Percentiles rank a stretch among this genome's conserved stretches.
Conservation (phyloP, 192 early-diverging fungal genomes). For the Jimgerdemannia flammicorona region DNA sequence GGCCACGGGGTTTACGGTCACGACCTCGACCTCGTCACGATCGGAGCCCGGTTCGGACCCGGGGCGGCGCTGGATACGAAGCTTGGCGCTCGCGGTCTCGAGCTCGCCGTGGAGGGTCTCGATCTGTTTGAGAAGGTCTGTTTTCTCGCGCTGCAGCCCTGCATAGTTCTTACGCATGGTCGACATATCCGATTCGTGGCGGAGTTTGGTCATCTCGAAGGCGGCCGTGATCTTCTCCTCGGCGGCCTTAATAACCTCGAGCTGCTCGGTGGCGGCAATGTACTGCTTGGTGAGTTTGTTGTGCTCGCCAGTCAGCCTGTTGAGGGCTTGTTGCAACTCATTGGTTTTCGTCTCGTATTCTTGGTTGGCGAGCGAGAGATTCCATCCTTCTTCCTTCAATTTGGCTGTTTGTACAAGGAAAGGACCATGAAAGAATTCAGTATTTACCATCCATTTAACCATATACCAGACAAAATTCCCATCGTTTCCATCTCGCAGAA, state of each 20-base stretch:
- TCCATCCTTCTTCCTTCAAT: slow-evolving; percentile 54
- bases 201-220: slow-evolving; percentile 45
- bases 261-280: slow-evolving; percentile 45
- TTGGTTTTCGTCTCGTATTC: slow-evolving; percentile 36
- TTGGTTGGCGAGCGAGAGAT: slow-evolving; percentile 48
- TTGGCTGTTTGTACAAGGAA: slow-evolving; percentile 30
- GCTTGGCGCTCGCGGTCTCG: slow-evolving; percentile 23
- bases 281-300: slow-evolving; percentile 52
- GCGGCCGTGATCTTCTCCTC: slow-evolving; percentile 44
- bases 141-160: slow-evolving; percentile 59
- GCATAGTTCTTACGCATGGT: slow-evolving; percentile 49
- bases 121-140: slow-evolving; percentile 44
- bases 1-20: neutral
- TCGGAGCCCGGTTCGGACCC: neutral
- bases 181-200: slow-evolving; percentile 62
- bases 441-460: too few relatives aligned
- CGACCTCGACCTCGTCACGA: neutral
- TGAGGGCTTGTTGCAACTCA: slow-evolving; percentile 40
- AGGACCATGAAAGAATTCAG: neutral
- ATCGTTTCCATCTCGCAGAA: neutral
- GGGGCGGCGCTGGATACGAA: slow-evolving; percentile 5
- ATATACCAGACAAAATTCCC: neutral
- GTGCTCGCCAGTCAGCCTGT: slow-evolving; percentile 47
- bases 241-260: slow-evolving; percentile 54
- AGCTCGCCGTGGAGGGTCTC: slow-evolving; percentile 57